Percentiles rank a stretch among this genome's conserved stretches.
phyloP scores from a whole-genome alignment of 108 stramenopile genomes.

The Nannochloropsis gaditana region DNA sequence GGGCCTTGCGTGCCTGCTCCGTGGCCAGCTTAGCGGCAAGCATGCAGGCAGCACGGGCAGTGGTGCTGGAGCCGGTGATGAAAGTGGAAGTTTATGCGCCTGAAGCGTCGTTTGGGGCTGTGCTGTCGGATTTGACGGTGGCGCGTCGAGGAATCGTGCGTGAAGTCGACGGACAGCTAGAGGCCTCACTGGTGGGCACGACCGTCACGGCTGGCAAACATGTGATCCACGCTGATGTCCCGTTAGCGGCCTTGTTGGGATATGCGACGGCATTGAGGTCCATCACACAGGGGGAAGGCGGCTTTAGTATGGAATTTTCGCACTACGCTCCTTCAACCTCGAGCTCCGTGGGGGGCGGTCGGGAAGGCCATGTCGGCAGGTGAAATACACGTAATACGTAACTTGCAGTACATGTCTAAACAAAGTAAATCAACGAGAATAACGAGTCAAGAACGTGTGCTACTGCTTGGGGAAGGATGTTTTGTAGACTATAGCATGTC shows the following conservation, averaged over 20 bases:
- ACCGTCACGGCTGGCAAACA: constrained; percentile 14
- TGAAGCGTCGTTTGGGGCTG: constrained; percentile 31
- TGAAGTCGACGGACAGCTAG: constrained; percentile 1
- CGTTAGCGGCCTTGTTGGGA: constrained; percentile 36
- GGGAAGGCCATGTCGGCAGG: not conserved
- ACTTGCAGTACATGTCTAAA: not conserved
- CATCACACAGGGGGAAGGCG: constrained; percentile 39
- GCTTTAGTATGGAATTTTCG: constrained; percentile 43
- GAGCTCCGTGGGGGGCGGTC: not conserved
- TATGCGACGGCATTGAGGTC: constrained; percentile 41
- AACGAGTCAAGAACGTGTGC: not conserved
- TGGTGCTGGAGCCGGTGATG: constrained; percentile 47
- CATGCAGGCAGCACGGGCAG: constrained; percentile 21
- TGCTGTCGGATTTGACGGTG: constrained; percentile 41
- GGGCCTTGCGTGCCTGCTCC: constrained; percentile 40
- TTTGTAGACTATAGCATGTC: no score
- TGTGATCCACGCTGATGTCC: constrained; percentile 29
- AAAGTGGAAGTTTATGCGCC: constrained; percentile 37
- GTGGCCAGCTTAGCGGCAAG: constrained; percentile 29
- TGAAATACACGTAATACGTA: not conserved
- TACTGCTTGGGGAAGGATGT: not conserved
- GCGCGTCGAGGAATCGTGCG: constrained; percentile 32
- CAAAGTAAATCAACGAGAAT: not conserved
- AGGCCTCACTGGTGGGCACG: not conserved
- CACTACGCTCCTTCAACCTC: constrained; percentile 30